Conservation (phyloP, 2,329 filamentous ascomycete genomes). For the Nothophaeocryptopus gaeumannii region DNA sequence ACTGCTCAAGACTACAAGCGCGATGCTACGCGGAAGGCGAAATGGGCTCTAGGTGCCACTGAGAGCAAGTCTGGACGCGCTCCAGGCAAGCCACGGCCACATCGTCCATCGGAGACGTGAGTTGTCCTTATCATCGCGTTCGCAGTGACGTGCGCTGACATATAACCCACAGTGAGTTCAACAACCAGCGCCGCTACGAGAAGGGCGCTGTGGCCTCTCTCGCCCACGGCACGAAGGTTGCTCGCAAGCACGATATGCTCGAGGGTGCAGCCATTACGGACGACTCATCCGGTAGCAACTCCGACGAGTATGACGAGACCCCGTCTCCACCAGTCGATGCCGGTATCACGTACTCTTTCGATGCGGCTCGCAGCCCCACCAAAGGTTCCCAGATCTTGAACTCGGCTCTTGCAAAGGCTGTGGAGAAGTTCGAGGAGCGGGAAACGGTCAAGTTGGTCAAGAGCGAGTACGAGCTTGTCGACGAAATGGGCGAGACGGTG, state of each 20-base stretch:
- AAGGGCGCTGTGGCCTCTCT: constrained; percentile 31
- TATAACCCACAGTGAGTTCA: constrained; percentile 24
- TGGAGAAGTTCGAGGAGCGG: constrained; percentile 58
- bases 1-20: constrained; percentile 53
- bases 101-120: constrained; percentile 35
- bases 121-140: constrained; percentile 11
- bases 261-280: constrained; percentile 33
- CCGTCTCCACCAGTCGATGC: constrained; percentile 46
- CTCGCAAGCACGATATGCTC: constrained; percentile 46
- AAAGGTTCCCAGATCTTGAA: constrained; percentile 58
- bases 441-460: constrained; percentile 61
- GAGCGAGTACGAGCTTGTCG: constrained; percentile 58
- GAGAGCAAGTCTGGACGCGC: constrained; percentile 27
- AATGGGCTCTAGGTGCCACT: constrained; percentile 49
- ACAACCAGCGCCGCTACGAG: constrained; percentile 28
- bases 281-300: constrained; percentile 45
- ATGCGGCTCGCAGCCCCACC: constrained; percentile 48
- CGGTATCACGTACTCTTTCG: constrained; percentile 55
- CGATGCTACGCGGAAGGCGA: constrained; percentile 49
- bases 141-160: constrained; percentile 6
- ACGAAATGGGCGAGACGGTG: constrained; percentile 36
- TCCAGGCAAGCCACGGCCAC: constrained; percentile 33
- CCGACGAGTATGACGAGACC: constrained; percentile 44
- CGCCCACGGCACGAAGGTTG: constrained; percentile 29
- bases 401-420: constrained; percentile 55